Conservation (phyloP, 2,329 filamentous ascomycete genomes). For the Scedosporium boydii region DNA sequence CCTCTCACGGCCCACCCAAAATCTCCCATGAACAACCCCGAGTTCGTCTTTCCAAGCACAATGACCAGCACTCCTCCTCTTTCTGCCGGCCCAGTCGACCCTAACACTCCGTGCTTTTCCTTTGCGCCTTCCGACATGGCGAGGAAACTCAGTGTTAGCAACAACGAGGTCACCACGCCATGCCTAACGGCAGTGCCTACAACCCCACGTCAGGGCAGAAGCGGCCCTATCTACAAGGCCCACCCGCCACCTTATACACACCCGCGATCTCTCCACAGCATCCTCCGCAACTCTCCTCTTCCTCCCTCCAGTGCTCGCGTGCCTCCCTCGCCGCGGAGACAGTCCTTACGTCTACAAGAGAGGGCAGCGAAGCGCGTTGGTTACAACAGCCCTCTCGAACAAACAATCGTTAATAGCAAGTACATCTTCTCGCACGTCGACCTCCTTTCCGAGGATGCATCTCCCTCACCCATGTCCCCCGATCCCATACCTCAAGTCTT, state of each 20-base stretch:
- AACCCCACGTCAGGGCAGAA: slow-evolving; percentile 2
- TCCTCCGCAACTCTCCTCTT: slow-evolving; percentile 56
- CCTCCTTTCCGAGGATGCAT: slow-evolving; percentile 47
- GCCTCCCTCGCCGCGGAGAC: slow-evolving; percentile 42
- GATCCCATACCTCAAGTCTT: slow-evolving; percentile 20
- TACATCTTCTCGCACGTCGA: slow-evolving; percentile 57
- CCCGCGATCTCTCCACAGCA: slow-evolving; percentile 50
- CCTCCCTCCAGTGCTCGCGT: slow-evolving; percentile 40
- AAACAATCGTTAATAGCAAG: slow-evolving; percentile 53
- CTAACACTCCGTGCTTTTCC: slow-evolving; percentile 7
- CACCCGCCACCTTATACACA: slow-evolving; percentile 45
- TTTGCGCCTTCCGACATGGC: slow-evolving; percentile 7
- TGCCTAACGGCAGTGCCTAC: not conserved
- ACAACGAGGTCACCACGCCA: slow-evolving; percentile 8
- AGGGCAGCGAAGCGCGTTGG: slow-evolving; percentile 47
- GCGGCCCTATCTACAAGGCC: slow-evolving; percentile 7
- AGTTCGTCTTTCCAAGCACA: slow-evolving; percentile 41
- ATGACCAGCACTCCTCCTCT: slow-evolving; percentile 52
- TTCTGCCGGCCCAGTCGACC: slow-evolving; percentile 41
- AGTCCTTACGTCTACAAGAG: slow-evolving; percentile 44
- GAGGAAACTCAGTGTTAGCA: slow-evolving; percentile 11
- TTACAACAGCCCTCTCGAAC: slow-evolving; percentile 53
- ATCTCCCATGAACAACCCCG: slow-evolving; percentile 34
- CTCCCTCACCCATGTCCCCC: slow-evolving; percentile 25
- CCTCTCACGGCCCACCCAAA: slow-evolving; percentile 40